Evolutionary conservation across 192 early-diverging fungal genomes (phyloP).

Genomic region (Mortierella hygrophila): DNA sequence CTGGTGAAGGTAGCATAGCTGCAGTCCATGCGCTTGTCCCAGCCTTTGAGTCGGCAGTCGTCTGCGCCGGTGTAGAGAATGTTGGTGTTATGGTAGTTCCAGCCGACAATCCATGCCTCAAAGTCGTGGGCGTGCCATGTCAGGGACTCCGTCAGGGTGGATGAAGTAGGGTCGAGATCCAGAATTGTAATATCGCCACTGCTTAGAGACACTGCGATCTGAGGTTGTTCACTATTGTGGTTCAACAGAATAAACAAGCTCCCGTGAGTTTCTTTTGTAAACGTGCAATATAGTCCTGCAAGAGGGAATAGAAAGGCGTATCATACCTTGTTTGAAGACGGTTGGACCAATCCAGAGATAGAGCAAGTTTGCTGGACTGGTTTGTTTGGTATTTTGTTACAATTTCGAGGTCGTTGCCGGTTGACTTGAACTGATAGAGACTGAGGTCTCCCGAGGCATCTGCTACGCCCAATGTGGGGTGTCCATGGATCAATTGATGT

Average conservation of each 20-base stretch:
- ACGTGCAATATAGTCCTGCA: not conserved
- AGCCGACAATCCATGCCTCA: constrained; percentile 96
- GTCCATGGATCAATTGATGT: constrained; percentile 63
- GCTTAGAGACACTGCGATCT: constrained; percentile 80
- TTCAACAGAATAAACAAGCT: not conserved
- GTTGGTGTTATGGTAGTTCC: constrained; percentile 83
- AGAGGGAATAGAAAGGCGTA: not conserved
- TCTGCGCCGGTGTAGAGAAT: constrained; percentile 88
- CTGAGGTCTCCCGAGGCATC: constrained; percentile 69
- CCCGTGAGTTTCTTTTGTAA: not conserved
- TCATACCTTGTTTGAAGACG: constrained; percentile 55
- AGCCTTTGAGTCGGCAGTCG: constrained; percentile 87
- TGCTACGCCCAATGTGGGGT: constrained; percentile 70
- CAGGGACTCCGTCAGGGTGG: constrained; percentile 31
- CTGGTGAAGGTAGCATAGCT: constrained; percentile 71
- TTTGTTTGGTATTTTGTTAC: constrained; percentile 57
- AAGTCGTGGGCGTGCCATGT: constrained; percentile 89
- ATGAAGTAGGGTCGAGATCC: constrained; percentile 56
- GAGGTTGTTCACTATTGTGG: constrained; percentile 22
- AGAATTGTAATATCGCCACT: constrained; percentile 78
- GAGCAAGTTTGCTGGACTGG: constrained; percentile 72
- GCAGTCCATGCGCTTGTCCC: constrained; percentile 81
- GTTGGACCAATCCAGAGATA: constrained; percentile 94
- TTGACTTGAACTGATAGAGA: constrained; percentile 61
- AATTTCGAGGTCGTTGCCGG: constrained; percentile 26